A percentile compares a stretch with the other conserved stretches of the same genome.
phyloP scores from a whole-genome alignment of 1,139 yeast species.

The Candida sp. region DNA sequence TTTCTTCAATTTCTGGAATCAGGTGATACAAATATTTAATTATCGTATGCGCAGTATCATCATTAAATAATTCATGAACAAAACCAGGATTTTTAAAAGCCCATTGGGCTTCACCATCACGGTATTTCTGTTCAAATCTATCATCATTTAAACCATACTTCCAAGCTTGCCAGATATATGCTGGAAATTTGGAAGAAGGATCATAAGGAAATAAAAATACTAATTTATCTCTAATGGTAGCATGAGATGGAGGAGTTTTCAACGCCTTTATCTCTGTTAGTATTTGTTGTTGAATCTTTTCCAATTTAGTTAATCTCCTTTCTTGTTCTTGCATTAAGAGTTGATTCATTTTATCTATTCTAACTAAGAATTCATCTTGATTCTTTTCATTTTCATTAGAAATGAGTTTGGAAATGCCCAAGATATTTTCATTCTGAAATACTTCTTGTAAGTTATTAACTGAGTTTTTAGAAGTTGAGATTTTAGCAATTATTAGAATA shows the following conservation, averaged over 20 bases:
- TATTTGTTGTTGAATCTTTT: conserved; percentile 32
- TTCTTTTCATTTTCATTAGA: conserved; percentile 32
- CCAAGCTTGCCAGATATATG: conserved; percentile 81
- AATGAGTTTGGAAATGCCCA: conserved; percentile 32
- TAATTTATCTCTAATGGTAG: conserved; percentile 63
- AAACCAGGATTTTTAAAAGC: conserved; percentile 49
- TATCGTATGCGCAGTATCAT: conserved; percentile 45
- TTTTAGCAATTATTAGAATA: conserved; percentile 18
- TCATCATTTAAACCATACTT: conserved; percentile 68
- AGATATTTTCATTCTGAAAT: conserved; percentile 33
- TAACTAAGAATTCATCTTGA: conserved; percentile 35
- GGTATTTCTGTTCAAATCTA: conserved; percentile 53
- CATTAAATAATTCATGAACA: conserved; percentile 48
- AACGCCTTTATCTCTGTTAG: conserved; percentile 32
- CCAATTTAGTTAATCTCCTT: conserved; percentile 28
- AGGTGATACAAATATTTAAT: conserved; percentile 38
- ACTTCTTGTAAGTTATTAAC: conserved; percentile 32
- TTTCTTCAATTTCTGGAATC: conserved; percentile 46
- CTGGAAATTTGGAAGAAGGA: conserved; percentile 64
- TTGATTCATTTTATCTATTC: conserved; percentile 29
- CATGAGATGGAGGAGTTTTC: conserved; percentile 58
- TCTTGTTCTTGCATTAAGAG: conserved; percentile 33
- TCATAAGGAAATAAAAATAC: conserved; percentile 69
- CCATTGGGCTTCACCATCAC: conserved; percentile 65
- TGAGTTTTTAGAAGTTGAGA: conserved; percentile 20